phyloP scores from a whole-genome alignment of 345 rosid genomes.

The Mangifera indica region DNA sequence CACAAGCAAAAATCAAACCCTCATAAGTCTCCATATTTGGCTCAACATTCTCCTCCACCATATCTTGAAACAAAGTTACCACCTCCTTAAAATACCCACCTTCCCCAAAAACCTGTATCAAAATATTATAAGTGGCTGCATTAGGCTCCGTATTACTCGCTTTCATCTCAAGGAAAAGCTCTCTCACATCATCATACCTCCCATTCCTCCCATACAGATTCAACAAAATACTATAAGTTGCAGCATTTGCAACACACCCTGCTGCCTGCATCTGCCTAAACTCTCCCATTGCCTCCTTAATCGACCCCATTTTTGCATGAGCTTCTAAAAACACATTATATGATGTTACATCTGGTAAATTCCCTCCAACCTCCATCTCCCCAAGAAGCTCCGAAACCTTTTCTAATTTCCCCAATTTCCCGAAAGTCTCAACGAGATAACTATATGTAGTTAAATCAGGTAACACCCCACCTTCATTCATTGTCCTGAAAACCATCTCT shows the following conservation, averaged over 20 bases:
- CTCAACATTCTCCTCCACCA: conserved; percentile 90
- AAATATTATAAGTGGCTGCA: conserved; percentile 75
- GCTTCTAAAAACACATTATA: conserved; percentile 87
- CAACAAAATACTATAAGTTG: conserved; percentile 68
- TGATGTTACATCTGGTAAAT: conserved; percentile 72
- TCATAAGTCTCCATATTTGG: conserved; percentile 88
- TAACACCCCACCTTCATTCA: conserved; percentile 85
- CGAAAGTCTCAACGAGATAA: conserved; percentile 77
- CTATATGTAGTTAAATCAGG: conserved; percentile 80
- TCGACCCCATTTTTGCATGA: conserved; percentile 59
- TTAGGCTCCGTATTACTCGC: conserved; percentile 82
- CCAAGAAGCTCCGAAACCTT: conserved; percentile 67
- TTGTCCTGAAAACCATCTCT: conserved; percentile 89
- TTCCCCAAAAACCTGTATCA: conserved; percentile 84
- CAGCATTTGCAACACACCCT: conserved; percentile 72
- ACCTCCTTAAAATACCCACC: conserved; percentile 98
- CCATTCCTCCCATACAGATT: conserved; percentile 78
- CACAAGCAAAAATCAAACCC: conserved; percentile 85
- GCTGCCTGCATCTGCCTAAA: conserved; percentile 87
- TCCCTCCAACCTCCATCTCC: conserved; percentile 85
- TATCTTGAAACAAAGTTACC: conserved; percentile 87
- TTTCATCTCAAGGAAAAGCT: conserved; percentile 93
- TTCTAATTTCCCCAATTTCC: conserved; percentile 57
- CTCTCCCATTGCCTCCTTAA: conserved; percentile 73
- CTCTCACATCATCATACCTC: conserved; percentile 79